A percentile compares a stretch with the other conserved stretches of the same genome.
Evolutionary conservation across 75 land plant genomes (phyloP).

Genomic region (Pinus tabuliformis): DNA sequence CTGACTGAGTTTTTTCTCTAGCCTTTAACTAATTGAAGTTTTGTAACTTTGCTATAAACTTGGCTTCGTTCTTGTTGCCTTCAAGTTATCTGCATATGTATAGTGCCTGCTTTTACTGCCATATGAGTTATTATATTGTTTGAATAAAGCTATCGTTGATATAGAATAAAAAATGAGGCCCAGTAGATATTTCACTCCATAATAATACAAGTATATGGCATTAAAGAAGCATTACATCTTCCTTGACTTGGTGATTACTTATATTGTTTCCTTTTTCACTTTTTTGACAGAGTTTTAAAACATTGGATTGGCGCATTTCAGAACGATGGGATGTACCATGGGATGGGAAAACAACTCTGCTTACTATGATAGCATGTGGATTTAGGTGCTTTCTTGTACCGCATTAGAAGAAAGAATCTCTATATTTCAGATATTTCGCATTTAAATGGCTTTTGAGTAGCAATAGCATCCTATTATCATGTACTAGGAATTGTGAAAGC

Average conservation of each 20-base stretch:
- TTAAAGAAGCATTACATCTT: background rate
- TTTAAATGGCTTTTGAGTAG: background rate
- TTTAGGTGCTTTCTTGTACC: constrained; percentile 29
- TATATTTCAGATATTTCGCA: background rate
- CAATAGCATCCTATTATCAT: background rate
- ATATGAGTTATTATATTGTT: background rate
- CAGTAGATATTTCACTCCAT: background rate
- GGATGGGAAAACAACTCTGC: constrained; percentile 53
- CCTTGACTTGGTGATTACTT: background rate
- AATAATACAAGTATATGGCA: background rate
- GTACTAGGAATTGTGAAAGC: background rate
- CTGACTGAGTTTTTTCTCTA: too few relatives aligned
- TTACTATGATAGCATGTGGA: constrained; percentile 58
- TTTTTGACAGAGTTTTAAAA: constrained; percentile 2
- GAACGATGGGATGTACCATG: constrained; percentile 71
- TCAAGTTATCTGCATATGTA: background rate
- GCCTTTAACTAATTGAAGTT: too few relatives aligned
- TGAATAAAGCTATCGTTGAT: background rate
- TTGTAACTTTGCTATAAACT: too few relatives aligned
- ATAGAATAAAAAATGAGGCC: background rate
- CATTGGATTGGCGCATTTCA: constrained; percentile 39
- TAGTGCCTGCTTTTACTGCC: background rate
- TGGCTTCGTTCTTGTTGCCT: too few relatives aligned
- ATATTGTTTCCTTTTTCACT: background rate
- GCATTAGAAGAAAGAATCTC: background rate